These are phyloP conservation scores for Theobroma grandiflorum DNA, from an alignment of 441 rosid genomes.

Conservation along the genomic window DNA sequence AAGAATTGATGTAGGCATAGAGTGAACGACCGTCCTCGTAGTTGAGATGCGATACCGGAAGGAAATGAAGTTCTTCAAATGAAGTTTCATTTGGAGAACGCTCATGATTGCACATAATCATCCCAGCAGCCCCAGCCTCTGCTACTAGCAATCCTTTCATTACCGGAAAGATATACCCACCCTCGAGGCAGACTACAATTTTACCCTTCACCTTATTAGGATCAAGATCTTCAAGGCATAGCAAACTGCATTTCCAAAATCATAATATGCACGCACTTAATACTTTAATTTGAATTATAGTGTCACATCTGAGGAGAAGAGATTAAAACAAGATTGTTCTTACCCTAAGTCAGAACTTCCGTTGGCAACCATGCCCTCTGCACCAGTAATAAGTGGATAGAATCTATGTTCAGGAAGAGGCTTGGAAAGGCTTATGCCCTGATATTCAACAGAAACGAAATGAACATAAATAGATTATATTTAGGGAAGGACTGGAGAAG, in stretches of 20 bases:
- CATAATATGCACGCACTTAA: no score
- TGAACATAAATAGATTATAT: neutral
- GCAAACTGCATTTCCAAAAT: conserved; percentile 39
- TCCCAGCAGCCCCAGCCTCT: conserved; percentile 64
- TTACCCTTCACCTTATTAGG: conserved; percentile 57
- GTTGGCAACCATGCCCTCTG: conserved; percentile 35
- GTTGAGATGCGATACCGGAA: conserved; percentile 59
- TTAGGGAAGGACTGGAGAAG: neutral
- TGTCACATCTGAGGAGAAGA: neutral
- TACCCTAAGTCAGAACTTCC: conserved; percentile 29
- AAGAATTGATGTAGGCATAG: conserved; percentile 44
- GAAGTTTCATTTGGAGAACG: no score
- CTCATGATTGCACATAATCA: conserved; percentile 57
- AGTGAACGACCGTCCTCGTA: conserved; percentile 47
- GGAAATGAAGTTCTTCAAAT: conserved; percentile 50
- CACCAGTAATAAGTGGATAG: conserved; percentile 40
- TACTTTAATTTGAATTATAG: no score
- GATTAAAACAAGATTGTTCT: neutral
- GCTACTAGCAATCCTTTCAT: conserved; percentile 52
- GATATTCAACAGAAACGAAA: neutral
- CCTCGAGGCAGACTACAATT: conserved; percentile 57
- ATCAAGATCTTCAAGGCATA: conserved; percentile 54
- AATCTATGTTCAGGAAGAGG: conserved; percentile 32
- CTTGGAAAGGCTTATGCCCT: conserved; percentile 46
- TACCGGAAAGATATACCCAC: conserved; percentile 31